Base-by-base conservation (phyloP, 2,329 filamentous ascomycete genomes). In the Didymella segeticola region DNA sequence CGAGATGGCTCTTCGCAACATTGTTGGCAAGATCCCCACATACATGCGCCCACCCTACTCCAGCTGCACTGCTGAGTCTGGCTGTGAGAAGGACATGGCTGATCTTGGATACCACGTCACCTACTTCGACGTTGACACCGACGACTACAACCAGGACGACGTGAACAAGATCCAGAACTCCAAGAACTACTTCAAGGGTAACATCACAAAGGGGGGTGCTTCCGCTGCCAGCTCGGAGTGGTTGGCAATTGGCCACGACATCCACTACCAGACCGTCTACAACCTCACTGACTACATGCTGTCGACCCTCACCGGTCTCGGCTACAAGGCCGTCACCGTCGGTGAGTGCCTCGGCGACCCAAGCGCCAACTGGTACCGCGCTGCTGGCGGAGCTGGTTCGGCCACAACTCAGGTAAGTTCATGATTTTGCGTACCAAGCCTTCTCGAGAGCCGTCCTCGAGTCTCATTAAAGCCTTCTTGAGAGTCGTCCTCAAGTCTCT, bases 71-170 rank as follows among this genome's bases (percentile, higher is more conserved):
- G 63, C 67, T 30, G 64, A 60, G 23, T 74, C 72, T 14, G 77
- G 75, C 20, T 80, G 78, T 62, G 69, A 75, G 63, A 52, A 66
- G 17, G 68, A 74, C 43, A 66, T 79, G 67, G 68, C 75, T 30
- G 69, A 67, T 38, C 68, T 86, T 43, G 82, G 82, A 50, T 86
- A 86, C 76, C 83, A 84, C 65, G 79, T 86, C 64, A 81, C 83
- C 63, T 86, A 83, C 62, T 79, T 86, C 64, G 82, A 87, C 57
- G 75, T 87, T 42, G 85, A 88, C 66, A 80, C 84, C 1, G 81
- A 84, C 43, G 85, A 87, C 72, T 87, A 86, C 78, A 81, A 85
- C 64, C 79, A 83, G 45, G 72, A 79, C 54, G 74, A 78, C 4
- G 76, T 82, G 0, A 67, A 72, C 49, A 61, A 75, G 53, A 81